phyloP scores from a whole-genome alignment of 83 land plant species.

The Diphasiastrum complanatum region DNA sequence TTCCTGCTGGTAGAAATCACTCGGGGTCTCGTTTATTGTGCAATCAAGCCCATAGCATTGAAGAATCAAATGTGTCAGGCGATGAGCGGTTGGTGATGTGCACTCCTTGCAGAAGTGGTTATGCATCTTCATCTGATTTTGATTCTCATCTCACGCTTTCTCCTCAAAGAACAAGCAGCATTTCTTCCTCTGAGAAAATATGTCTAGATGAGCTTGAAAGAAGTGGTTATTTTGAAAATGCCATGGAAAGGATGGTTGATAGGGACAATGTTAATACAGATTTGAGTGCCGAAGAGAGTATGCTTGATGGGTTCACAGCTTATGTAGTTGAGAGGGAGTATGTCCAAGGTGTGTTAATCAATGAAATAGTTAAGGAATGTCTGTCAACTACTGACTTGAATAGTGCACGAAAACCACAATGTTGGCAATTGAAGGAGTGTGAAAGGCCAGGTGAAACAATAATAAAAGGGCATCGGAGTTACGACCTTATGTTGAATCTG shows the following conservation, averaged over 20 bases:
- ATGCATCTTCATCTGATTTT: not conserved
- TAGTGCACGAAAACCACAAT: not conserved
- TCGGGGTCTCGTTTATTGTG: not conserved
- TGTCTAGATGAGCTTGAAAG: not conserved
- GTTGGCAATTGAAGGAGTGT: conserved; percentile 13
- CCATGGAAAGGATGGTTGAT: not conserved
- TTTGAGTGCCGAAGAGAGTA: not conserved
- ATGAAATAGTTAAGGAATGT: conserved; percentile 16
- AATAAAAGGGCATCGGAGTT: conserved; percentile 23
- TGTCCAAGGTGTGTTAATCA: conserved; percentile 19
- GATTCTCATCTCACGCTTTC: not conserved
- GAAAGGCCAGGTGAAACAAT: conserved; percentile 25
- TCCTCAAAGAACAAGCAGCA: not conserved
- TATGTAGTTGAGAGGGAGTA: conserved; percentile 17
- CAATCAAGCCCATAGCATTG: not conserved
- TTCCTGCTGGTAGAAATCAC: conserved; percentile 14
- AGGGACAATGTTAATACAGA: not conserved
- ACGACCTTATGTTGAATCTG: conserved; percentile 24
- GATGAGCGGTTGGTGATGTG: too few species aligned
- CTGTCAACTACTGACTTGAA: not conserved
- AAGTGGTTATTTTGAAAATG: not conserved
- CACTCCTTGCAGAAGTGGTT: conserved; percentile 2
- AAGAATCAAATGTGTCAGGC: not conserved
- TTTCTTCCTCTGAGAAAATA: not conserved
- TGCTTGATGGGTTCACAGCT: not conserved